phyloP scores from a whole-genome alignment of 805 yeast species.

The Saturnispora zaruensis region DNA sequence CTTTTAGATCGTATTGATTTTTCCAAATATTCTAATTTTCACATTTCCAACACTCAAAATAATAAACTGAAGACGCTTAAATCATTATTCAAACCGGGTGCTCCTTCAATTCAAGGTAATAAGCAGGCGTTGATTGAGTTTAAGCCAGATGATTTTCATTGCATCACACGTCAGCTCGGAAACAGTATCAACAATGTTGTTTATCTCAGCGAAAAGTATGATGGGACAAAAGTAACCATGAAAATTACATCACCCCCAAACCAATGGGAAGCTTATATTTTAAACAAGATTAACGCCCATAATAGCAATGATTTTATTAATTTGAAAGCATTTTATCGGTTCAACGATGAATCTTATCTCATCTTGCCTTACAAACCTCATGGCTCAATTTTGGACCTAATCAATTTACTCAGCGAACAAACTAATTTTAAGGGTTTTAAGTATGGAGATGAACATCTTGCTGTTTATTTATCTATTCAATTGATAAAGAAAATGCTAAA shows the following conservation, averaged over 20 bases:
- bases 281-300: constrained; percentile 47
- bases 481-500: constrained; percentile 48
- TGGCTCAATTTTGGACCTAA: constrained; percentile 67
- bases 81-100: constrained; percentile 15
- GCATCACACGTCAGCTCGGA: constrained; percentile 53
- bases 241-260: constrained; percentile 65
- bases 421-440: constrained; percentile 24
- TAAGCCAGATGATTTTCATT: constrained; percentile 33
- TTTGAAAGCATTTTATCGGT: constrained; percentile 45
- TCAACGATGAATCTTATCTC: constrained; percentile 60
- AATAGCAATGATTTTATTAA: constrained; percentile 26
- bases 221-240: constrained; percentile 53
- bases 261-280: constrained; percentile 75
- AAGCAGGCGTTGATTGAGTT: constrained; percentile 37
- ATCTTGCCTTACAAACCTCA: constrained; percentile 55
- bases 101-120: constrained; percentile 25
- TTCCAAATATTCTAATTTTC: constrained; percentile 26
- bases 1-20: neutral
- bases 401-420: constrained; percentile 34
- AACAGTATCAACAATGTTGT: constrained; percentile 78
- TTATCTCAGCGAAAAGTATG: constrained; percentile 53
- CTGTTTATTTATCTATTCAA: constrained; percentile 57
- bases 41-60: constrained; percentile 4
- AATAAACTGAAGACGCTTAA: constrained; percentile 16
- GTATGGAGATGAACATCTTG: constrained; percentile 48